These are phyloP conservation scores for Ceratocystiopsis sp. DNA, from an alignment of 2,329 filamentous ascomycete species.

Conservation along the genomic window DNA sequence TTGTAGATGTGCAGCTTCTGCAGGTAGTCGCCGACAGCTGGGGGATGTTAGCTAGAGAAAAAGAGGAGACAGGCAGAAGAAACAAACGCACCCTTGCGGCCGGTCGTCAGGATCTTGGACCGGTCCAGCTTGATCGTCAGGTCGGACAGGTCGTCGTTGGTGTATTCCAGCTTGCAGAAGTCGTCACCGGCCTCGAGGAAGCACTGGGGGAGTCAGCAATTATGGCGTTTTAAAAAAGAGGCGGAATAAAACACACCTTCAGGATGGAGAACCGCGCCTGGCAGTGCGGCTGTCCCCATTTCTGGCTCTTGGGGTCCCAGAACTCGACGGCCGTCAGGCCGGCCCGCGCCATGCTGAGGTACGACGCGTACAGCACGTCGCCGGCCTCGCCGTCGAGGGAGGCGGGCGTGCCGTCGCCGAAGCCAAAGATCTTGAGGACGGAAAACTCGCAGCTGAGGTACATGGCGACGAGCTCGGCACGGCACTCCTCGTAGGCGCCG, in stretches of 20 bases:
- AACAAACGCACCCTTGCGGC: constrained; percentile 40
- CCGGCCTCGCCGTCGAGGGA: constrained; percentile 56
- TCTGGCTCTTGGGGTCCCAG: constrained; percentile 80
- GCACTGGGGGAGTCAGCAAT: constrained; percentile 26
- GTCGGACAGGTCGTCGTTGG: constrained; percentile 58
- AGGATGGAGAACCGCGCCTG: constrained; percentile 84
- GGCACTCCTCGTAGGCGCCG: constrained; percentile 83
- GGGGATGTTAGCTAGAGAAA: neutral
- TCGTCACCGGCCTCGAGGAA: constrained; percentile 75
- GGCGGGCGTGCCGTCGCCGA: constrained; percentile 58
- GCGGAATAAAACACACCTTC: constrained; percentile 23
- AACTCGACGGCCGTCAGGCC: constrained; percentile 78
- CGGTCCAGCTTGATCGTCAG: constrained; percentile 71
- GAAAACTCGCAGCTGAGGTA: constrained; percentile 74
- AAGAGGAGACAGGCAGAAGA: neutral
- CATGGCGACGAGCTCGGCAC: constrained; percentile 90
- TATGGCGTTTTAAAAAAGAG: too few species aligned
- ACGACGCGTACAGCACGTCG: constrained; percentile 74
- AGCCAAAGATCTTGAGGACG: constrained; percentile 81
- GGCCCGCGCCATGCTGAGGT: constrained; percentile 88
- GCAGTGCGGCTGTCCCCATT: constrained; percentile 88
- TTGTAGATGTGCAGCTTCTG: constrained; percentile 91
- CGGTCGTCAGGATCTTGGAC: constrained; percentile 68
- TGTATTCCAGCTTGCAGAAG: constrained; percentile 70
- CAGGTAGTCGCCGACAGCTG: constrained; percentile 68